Conservation (phyloP, 345 rosid species). For the Eucalyptus grandis region DNA sequence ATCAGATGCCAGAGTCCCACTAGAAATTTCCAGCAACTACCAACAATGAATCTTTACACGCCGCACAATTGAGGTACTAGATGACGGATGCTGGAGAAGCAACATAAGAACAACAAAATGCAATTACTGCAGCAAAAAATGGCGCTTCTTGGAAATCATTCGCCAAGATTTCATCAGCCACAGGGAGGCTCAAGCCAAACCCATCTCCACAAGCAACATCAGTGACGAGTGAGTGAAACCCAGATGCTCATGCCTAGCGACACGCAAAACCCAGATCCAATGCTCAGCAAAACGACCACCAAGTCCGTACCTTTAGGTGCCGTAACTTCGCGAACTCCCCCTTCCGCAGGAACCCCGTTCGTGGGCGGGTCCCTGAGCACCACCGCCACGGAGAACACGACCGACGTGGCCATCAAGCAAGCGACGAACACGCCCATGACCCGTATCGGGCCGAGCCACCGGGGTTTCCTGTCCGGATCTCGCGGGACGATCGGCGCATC, state of each 20-base stretch:
- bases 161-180: background rate
- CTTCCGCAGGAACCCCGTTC: constrained; percentile 6
- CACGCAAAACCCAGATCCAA: background rate
- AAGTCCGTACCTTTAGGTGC: constrained; percentile 11
- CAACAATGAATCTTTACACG: background rate
- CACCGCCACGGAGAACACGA: constrained; percentile 24
- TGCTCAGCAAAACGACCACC: background rate
- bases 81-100: background rate
- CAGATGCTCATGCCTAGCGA: background rate
- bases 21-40: background rate
- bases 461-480: constrained; percentile 13
- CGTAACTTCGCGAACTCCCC: background rate
- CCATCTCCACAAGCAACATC: background rate
- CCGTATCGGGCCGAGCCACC: constrained; percentile 7
- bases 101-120: background rate
- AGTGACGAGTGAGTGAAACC: background rate
- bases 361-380: constrained; percentile 36
- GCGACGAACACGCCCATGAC: constrained; percentile 19
- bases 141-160: background rate
- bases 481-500: background rate
- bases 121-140: background rate
- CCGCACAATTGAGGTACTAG: background rate
- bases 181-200: background rate
- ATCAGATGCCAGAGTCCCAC: background rate
- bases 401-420: constrained; percentile 19